phyloP scores from a whole-genome alignment of 306 rosid genomes.

The Fragaria vesca region DNA sequence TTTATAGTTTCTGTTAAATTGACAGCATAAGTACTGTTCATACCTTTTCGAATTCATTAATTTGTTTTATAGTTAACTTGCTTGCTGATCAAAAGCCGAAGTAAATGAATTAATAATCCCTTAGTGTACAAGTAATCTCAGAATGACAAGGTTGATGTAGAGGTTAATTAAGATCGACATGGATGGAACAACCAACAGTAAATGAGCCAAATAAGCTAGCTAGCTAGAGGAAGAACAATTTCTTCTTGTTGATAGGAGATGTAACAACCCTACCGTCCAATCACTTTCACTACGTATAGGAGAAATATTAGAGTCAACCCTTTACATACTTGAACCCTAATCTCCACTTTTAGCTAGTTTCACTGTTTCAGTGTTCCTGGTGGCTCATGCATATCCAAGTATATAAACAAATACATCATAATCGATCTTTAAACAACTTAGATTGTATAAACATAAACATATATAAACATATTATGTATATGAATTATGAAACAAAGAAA shows the following conservation, averaged over 20 bases:
- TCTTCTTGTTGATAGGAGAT: conserved; percentile 45
- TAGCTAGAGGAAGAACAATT: conserved; percentile 10
- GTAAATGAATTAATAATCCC: background rate
- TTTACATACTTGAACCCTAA: background rate
- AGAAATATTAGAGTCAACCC: conserved; percentile 39
- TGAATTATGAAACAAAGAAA: background rate
- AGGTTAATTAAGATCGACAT: background rate
- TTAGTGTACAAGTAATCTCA: conserved; percentile 9
- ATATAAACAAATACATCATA: background rate
- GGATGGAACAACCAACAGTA: background rate
- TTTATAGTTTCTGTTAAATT: background rate
- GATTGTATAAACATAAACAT: background rate
- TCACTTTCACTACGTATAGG: conserved; percentile 20
- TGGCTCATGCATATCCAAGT: conserved; percentile 14
- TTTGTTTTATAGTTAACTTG: background rate
- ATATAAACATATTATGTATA: background rate
- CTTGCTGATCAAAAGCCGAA: background rate
- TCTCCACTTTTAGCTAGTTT: background rate
- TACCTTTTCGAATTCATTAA: background rate
- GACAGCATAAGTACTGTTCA: background rate
- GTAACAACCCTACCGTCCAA: conserved; percentile 54
- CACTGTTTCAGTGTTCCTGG: background rate
- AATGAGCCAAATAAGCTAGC: background rate
- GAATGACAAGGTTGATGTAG: conserved; percentile 3
- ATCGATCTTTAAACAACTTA: background rate